phyloP scores from a whole-genome alignment of 1,139 yeast genomes.

The Candida gigantensis region DNA sequence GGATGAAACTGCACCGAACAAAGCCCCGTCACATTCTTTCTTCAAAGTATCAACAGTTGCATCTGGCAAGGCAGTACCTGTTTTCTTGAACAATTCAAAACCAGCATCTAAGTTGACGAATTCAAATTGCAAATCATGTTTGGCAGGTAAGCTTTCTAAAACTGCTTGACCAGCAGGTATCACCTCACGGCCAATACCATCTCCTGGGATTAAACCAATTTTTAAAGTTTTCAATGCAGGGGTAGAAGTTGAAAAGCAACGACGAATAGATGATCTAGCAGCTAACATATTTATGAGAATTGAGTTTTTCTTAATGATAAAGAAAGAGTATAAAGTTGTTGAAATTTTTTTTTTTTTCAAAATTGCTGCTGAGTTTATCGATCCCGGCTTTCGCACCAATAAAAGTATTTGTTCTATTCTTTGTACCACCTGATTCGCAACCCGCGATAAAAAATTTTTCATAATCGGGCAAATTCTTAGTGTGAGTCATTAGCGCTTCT shows the following conservation, averaged over 20 bases:
- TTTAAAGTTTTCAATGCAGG: conserved; percentile 38
- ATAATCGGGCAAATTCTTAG: too few relatives aligned
- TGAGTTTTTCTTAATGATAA: too few relatives aligned
- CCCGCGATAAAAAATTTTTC: too few relatives aligned
- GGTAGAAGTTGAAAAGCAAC: conserved; percentile 39
- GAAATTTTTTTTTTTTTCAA: too few relatives aligned
- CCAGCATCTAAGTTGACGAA: conserved; percentile 92
- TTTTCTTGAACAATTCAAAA: conserved; percentile 84
- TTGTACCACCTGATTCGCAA: too few relatives aligned
- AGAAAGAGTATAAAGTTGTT: too few relatives aligned
- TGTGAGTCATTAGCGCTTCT: too few relatives aligned
- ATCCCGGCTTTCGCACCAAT: too few relatives aligned
- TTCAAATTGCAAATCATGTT: conserved; percentile 76
- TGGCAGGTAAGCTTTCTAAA: conserved; percentile 75
- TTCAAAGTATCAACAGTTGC: conserved; percentile 81
- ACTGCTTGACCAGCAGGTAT: conserved; percentile 92
- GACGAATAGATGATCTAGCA: conserved; percentile 25
- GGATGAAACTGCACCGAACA: conserved; percentile 95
- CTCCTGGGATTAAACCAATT: conserved; percentile 86
- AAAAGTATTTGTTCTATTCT: too few relatives aligned
- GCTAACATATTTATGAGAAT: too few relatives aligned
- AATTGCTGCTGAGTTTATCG: too few relatives aligned
- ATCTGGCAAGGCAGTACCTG: conserved; percentile 95
- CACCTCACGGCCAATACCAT: conserved; percentile 97
- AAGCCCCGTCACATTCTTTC: conserved; percentile 90